phyloP scores from a whole-genome alignment of 1,284 basidiomycete genomes.

The Fomitopsis schrenkii region DNA sequence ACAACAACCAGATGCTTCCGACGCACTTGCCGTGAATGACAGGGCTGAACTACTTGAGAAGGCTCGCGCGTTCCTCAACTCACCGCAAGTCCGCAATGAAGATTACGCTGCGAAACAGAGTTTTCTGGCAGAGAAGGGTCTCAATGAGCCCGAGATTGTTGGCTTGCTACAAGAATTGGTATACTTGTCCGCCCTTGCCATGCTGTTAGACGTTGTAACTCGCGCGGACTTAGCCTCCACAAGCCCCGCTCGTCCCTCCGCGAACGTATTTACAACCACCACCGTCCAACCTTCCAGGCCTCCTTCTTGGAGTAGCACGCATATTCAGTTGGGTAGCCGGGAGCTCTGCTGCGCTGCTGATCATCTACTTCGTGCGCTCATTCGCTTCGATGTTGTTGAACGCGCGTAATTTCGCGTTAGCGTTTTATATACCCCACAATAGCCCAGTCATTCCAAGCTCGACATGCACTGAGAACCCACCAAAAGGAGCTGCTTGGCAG shows the following conservation, averaged over 20 bases:
- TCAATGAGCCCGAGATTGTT: conserved; percentile 57
- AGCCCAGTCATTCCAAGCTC: conserved; percentile 50
- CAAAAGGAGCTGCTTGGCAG: conserved; percentile 50
- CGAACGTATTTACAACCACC: conserved; percentile 68
- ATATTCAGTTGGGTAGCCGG: conserved; percentile 65
- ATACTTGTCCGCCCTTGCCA: conserved; percentile 17
- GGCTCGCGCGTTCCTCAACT: conserved; percentile 60
- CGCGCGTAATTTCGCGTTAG: conserved; percentile 30
- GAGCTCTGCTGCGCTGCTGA: conserved; percentile 51
- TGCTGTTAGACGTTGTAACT: conserved; percentile 6
- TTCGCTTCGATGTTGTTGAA: not conserved
- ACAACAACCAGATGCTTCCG: not conserved
- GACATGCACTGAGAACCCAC: conserved; percentile 54
- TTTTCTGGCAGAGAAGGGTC: conserved; percentile 72
- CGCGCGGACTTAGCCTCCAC: conserved; percentile 36
- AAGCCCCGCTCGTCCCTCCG: conserved; percentile 57
- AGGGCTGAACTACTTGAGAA: conserved; percentile 46
- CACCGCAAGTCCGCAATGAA: conserved; percentile 60
- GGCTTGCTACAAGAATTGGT: conserved; percentile 56
- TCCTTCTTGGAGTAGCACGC: conserved; percentile 57
- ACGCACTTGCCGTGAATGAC: conserved; percentile 1
- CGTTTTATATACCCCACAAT: conserved; percentile 66
- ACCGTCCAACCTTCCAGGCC: conserved; percentile 63
- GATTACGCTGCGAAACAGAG: conserved; percentile 50
- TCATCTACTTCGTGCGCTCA: conserved; percentile 46